Base-by-base conservation (phyloP, 768 basidiomycete genomes). In the Kwoniella sp. region DNA sequence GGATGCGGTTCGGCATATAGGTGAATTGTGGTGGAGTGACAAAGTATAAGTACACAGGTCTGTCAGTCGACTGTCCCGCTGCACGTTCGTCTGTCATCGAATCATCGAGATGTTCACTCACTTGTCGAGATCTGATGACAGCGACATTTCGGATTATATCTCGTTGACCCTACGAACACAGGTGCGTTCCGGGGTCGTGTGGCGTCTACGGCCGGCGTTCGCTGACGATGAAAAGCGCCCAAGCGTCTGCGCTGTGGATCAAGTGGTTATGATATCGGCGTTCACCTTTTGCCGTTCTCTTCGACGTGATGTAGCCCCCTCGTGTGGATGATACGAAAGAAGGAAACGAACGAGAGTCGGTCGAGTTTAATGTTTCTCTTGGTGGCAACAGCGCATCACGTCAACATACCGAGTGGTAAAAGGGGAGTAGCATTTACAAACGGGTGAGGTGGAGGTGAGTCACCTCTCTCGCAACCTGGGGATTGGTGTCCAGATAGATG, bases 81-180 rank as follows among this genome's bases (percentile, higher is more conserved):
- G n/a, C n/a, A n/a, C n/a, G n/a, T n/a, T n/a, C n/a, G n/a, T n/a
- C 20, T 15, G 8, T 17, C 15, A n/a, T 39, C 19, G 8, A 22
- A 39, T 39, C 14, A 32, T 32, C 8, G 15, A 20, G 14, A 15
- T 39, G 17, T 15, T 10, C 32, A 45, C 67, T 56, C 55, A 69
- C 67, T 69, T 65, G 51, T 69, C 67, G 6, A 69, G 57, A 46
- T 69, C 67, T 20, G 67, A 69, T 36, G 67, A 65, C 56, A 69
- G 29, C 12, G 53, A 48, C 53, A 55, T 55, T 23, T 28, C 48
- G 15, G 22, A n/a, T 5, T 20, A 7, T 8, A 5, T 38, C 19
- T 38, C 19, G 19, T 14, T 5, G 12, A 5, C 19, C 23, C n/a
- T n/a, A n/a, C n/a, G n/a, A n/a, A n/a, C n/a, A n/a, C n/a, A n/a